phyloP scores from a whole-genome alignment of 768 basidiomycete species.

The Pleurotus citrinopileatus region DNA sequence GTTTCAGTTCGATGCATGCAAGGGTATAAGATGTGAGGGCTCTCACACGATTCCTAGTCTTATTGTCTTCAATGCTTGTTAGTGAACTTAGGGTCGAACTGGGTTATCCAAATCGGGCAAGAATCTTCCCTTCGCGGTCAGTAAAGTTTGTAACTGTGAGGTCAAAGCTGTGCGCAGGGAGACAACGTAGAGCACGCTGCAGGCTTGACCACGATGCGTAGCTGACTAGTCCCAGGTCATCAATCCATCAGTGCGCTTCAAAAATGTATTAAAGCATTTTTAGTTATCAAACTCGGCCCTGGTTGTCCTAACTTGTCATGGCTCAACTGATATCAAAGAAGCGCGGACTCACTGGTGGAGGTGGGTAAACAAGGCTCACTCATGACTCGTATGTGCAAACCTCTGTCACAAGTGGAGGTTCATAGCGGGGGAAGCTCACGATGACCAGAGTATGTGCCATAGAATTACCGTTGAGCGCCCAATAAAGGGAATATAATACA shows the following conservation, averaged over 20 bases:
- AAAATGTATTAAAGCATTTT: neutral
- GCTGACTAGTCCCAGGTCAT: neutral
- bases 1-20: slow-evolving; percentile 1
- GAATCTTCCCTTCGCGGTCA: slow-evolving; percentile 13
- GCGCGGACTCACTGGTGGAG: neutral
- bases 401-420: too few species aligned
- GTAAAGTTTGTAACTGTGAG: neutral
- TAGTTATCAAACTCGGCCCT: neutral
- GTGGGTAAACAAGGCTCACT: neutral
- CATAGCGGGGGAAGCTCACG: too few species aligned
- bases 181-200: neutral
- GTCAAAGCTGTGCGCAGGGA: neutral
- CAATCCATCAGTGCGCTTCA: too few species aligned
- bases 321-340: neutral
- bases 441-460: neutral
- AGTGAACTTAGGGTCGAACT: slow-evolving; percentile 9
- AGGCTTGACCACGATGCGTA: neutral
- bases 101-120: slow-evolving; percentile 17
- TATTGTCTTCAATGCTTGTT: slow-evolving; percentile 29
- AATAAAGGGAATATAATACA: slow-evolving; percentile 2
- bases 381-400: too few species aligned
- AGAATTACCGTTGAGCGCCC: slow-evolving; percentile 1
- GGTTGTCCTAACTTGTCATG: neutral
- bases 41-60: slow-evolving; percentile 32
- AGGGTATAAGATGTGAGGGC: slow-evolving; percentile 8